phyloP scores from a whole-genome alignment of 306 rosid genomes.

The Trifolium subterraneum region DNA sequence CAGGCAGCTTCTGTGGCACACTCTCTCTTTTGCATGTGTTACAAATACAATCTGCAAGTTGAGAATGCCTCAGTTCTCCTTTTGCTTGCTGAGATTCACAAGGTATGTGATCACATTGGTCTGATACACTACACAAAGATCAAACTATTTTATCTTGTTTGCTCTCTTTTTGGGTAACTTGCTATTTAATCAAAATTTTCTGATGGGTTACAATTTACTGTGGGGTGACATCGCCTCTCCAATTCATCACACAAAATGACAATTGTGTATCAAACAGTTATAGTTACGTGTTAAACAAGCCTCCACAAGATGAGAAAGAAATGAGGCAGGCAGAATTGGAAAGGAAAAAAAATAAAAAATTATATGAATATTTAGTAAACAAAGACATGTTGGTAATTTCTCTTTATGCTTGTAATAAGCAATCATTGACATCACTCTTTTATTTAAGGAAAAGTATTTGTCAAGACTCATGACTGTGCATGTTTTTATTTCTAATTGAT shows the following conservation, averaged over 20 bases:
- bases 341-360: too few species aligned
- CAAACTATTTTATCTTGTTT: conserved; percentile 33
- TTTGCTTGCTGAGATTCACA: conserved; percentile 95
- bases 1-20: conserved; percentile 97
- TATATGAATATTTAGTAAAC: not conserved
- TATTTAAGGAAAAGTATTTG: conserved; percentile 6
- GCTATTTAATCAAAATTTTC: conserved; percentile 19
- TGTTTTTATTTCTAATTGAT: conserved; percentile 8
- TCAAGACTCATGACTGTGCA: not conserved
- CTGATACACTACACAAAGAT: conserved; percentile 22
- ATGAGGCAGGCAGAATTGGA: too few species aligned
- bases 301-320: too few species aligned
- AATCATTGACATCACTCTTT: not conserved
- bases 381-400: conserved; percentile 7
- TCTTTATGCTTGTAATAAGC: conserved; percentile 7
- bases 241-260: conserved; percentile 21
- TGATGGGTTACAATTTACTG: conserved; percentile 14
- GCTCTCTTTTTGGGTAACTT: conserved; percentile 14
- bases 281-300: conserved; percentile 8
- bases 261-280: conserved; percentile 14
- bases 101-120: conserved; percentile 56
- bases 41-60: conserved; percentile 92
- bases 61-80: conserved; percentile 94
- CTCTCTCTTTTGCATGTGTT: conserved; percentile 93
- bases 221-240: conserved; percentile 14